Conservation (phyloP, 805 yeast species). For the Metschnikowia henanensis region DNA sequence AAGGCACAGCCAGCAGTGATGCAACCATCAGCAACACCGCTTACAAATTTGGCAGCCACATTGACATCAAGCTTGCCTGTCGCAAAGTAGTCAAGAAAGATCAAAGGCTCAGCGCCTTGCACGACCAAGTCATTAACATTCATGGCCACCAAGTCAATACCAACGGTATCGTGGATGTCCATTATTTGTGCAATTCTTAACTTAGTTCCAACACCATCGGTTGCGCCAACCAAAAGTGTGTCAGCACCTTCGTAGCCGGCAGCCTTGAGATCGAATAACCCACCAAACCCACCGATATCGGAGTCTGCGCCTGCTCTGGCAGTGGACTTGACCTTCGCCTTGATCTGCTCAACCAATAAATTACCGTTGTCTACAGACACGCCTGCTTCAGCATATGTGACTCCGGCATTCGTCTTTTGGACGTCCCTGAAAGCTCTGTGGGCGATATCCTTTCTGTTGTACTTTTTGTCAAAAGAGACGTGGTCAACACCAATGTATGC, state of each 20-base stretch:
- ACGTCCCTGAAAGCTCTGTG: conserved; percentile 85
- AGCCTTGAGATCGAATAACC: conserved; percentile 83
- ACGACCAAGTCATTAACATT: conserved; percentile 97
- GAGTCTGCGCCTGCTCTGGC: conserved; percentile 96
- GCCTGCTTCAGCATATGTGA: conserved; percentile 95
- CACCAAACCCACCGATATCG: conserved; percentile 99
- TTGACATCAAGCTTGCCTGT: conserved; percentile 85
- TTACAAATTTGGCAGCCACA: conserved; percentile 84
- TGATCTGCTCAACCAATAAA: conserved; percentile 83
- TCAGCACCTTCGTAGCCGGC: conserved; percentile 84
- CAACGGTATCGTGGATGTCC: conserved; percentile 93
- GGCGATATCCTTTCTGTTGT: conserved; percentile 92
- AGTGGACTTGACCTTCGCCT: conserved; percentile 87
- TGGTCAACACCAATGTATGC: conserved; percentile 86
- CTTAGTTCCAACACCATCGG: conserved; percentile 99
- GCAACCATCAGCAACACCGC: conserved; percentile 97
- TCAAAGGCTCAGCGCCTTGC: conserved; percentile 97
- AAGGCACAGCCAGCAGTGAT: conserved; percentile 93
- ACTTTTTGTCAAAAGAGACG: conserved; percentile 71
- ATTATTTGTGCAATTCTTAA: conserved; percentile 90
- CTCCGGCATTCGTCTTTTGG: conserved; percentile 30
- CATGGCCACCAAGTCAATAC: conserved; percentile 98
- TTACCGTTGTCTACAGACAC: conserved; percentile 98
- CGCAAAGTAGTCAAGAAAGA: conserved; percentile 95
- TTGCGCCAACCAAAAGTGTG: conserved; percentile 91